Conservation (phyloP, 2,329 filamentous ascomycete species). For the Aureobasidium sp. region DNA sequence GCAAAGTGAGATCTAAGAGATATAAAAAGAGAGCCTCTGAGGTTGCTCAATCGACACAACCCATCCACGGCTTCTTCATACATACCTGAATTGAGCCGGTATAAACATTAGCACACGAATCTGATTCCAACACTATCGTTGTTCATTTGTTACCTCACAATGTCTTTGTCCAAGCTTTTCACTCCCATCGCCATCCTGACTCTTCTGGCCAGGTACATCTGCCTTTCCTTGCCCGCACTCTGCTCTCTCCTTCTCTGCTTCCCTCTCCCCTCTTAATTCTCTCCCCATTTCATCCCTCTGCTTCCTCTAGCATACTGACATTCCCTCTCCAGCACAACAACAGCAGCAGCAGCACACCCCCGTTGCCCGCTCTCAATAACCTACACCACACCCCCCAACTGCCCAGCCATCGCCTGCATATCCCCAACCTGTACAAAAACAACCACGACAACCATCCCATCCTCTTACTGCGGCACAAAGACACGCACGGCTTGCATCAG, state of each 20-base stretch:
- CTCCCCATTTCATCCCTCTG: no score
- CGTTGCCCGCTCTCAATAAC: conserved; percentile 16
- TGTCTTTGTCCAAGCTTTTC: not conserved
- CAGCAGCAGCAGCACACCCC: not conserved
- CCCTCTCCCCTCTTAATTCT: no score
- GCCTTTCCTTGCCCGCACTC: no score
- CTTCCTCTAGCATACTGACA: not conserved
- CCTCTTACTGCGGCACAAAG: not conserved
- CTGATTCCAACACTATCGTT: no score
- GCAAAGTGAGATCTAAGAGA: no score
- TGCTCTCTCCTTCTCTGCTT: no score
- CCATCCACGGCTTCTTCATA: no score
- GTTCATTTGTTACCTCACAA: no score
- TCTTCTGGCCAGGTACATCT: not conserved
- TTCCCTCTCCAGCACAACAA: not conserved
- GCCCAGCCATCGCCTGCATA: not conserved
- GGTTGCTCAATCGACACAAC: no score
- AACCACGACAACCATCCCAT: not conserved
- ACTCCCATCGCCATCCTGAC: not conserved
- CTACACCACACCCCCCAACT: not conserved
- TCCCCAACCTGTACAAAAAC: not conserved
- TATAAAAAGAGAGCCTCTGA: no score
- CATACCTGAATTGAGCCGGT: no score
- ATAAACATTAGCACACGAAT: no score
- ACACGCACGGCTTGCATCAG: not conserved